Evolutionary conservation across 768 basidiomycete genomes (phyloP).

Genomic region (Dentipellis sp.): DNA sequence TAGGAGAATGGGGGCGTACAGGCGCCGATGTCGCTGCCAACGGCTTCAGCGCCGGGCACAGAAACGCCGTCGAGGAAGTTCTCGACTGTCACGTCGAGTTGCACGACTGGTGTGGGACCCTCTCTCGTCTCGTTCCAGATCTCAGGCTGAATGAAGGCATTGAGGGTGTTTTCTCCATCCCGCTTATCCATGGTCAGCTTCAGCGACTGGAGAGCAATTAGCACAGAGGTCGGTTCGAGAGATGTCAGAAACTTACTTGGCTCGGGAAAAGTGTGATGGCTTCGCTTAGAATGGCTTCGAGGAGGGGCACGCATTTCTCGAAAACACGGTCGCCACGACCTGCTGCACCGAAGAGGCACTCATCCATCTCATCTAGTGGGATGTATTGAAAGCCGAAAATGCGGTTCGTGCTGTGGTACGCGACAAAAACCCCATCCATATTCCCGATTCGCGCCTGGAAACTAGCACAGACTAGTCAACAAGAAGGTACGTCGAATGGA

Average conservation of each 20-base stretch:
- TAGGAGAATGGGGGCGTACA: slow-evolving; percentile 19
- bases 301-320: slow-evolving; percentile 55
- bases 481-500: background rate
- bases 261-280: slow-evolving; percentile 52
- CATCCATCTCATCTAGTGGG: slow-evolving; percentile 81
- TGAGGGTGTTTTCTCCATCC: slow-evolving; percentile 32
- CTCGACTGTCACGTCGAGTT: slow-evolving; percentile 42
- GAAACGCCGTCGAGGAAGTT: slow-evolving; percentile 35
- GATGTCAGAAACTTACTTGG: slow-evolving; percentile 36
- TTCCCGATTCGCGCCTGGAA: slow-evolving; percentile 94
- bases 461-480: slow-evolving; percentile 26
- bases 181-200: slow-evolving; percentile 53
- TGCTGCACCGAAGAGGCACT: slow-evolving; percentile 55
- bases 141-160: slow-evolving; percentile 60
- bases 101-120: slow-evolving; percentile 38
- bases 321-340: slow-evolving; percentile 70
- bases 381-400: slow-evolving; percentile 95
- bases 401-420: slow-evolving; percentile 79
- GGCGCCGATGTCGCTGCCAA: slow-evolving; percentile 19
- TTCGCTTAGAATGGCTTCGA: slow-evolving; percentile 60
- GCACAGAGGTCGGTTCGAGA: background rate
- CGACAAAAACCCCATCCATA: slow-evolving; percentile 91
- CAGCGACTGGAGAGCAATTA: slow-evolving; percentile 34
- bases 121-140: slow-evolving; percentile 30
- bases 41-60: slow-evolving; percentile 27